Base-by-base conservation (phyloP, 148 eudicot genomes). In the Camellia japonica region DNA sequence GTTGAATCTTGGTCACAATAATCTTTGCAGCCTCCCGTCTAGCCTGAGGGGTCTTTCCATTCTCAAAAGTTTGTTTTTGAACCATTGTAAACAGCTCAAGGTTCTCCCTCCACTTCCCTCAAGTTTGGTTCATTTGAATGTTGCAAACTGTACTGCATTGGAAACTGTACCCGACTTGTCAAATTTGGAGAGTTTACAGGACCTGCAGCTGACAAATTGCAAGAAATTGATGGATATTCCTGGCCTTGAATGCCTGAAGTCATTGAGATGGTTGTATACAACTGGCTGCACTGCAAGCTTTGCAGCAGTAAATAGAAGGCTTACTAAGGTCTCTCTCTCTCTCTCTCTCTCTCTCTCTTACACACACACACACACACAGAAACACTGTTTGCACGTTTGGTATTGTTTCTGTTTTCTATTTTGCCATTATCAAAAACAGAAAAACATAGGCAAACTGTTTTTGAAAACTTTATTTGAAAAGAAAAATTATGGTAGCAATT, bases 21-120 rank as follows among this genome's bases (percentile, higher is more conserved):
- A 79, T 67, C 87, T 91, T 74, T 68, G 65, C 54, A 77, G 83
- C 74, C 86, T 91, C 38, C 94, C 94, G 62, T 81, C 83, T 15
- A 77, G 86, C 61, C 52, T 91, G 75, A 80, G 84, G 78, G 86
- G 86, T 58, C 87, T 91, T 6, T 78, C 64, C 38, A 73, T 74
- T 61, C 83, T 91, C 10, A 70, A 82, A 80, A 74, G 85, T 85
- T 87, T 91, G 20, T 9, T 51, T 42, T 58, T 91, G 49, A 42
- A 82, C 7, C 84, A 86, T 44, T 91, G 94, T 80, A 75, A 82
- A 82, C 4, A 79, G 62, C 87, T 91, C n/a, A 85, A 71, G 76
- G n/a, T 46, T 76, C 80, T 91, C 16, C 94, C 94, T 82, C 80
- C 75, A 54, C 88, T 91, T 62, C 94, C 92, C 68, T 86, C 87